phyloP scores from a whole-genome alignment of 2,329 filamentous ascomycete genomes.

The Diaporthe australafricana region DNA sequence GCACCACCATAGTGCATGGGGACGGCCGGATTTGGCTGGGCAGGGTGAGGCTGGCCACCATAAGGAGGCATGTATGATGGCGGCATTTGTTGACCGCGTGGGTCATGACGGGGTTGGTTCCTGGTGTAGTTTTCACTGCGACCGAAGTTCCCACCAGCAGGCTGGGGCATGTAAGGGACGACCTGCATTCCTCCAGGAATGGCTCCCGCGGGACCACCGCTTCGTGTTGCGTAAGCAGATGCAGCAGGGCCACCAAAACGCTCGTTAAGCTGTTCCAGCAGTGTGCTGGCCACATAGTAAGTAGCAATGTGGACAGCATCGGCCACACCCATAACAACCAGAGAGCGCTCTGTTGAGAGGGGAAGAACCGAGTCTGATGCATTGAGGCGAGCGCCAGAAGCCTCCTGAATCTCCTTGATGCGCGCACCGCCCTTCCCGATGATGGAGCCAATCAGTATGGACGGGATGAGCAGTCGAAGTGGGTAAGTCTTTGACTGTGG shows the following conservation, averaged over 20 bases:
- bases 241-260: constrained; percentile 95
- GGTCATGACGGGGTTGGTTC: constrained; percentile 78
- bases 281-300: constrained; percentile 98
- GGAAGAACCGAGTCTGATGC: constrained; percentile 95
- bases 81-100: constrained; percentile 80
- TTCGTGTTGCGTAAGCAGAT: constrained; percentile 97
- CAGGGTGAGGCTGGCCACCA: constrained; percentile 67
- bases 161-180: constrained; percentile 96
- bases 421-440: constrained; percentile 97
- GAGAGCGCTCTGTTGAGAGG: constrained; percentile 94
- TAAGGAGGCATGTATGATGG: constrained; percentile 66
- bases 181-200: constrained; percentile 99
- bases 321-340: constrained; percentile 96
- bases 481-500: constrained; percentile 98
- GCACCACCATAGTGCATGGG: constrained; percentile 86
- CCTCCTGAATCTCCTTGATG: constrained; percentile 98
- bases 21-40: constrained; percentile 72
- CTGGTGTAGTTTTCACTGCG: constrained; percentile 87
- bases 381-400: constrained; percentile 94
- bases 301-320: constrained; percentile 99
- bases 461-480: constrained; percentile 92
- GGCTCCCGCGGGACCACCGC: constrained; percentile 90
- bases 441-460: constrained; percentile 97
- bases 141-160: constrained; percentile 91
- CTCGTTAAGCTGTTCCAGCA: constrained; percentile 96